Evolutionary conservation across 768 basidiomycete species (phyloP).

Genomic region (Crepidotus variabilis): DNA sequence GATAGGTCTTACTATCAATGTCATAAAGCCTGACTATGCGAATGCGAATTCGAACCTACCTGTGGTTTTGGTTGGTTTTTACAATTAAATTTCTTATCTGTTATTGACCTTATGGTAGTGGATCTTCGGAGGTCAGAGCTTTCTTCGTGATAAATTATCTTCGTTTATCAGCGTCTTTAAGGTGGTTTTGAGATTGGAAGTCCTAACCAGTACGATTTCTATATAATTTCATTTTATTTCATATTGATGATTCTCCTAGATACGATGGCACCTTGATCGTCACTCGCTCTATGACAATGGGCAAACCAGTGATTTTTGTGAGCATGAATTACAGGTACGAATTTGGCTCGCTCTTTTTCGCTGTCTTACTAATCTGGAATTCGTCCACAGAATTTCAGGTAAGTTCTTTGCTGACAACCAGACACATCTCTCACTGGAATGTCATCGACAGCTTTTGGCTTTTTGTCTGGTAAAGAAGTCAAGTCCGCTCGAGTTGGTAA

Average conservation of each 20-base stretch:
- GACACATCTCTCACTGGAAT: too few species aligned
- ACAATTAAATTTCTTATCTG: background rate
- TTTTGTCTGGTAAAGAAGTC: conserved; percentile 18
- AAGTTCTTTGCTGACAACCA: background rate
- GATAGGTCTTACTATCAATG: conserved; percentile 39
- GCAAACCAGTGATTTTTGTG: conserved; percentile 42
- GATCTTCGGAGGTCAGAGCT: conserved; percentile 39
- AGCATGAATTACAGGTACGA: conserved; percentile 45
- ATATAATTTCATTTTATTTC: background rate
- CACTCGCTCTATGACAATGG: conserved; percentile 34
- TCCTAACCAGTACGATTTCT: conserved; percentile 22
- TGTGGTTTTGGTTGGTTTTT: conserved; percentile 41
- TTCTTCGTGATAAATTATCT: background rate
- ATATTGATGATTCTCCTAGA: conserved; percentile 13
- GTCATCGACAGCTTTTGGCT: conserved; percentile 13
- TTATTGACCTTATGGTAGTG: conserved; percentile 25
- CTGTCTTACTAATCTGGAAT: background rate
- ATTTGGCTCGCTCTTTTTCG: conserved; percentile 6
- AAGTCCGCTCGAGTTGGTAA: conserved; percentile 35
- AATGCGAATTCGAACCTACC: conserved; percentile 41
- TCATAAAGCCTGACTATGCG: conserved; percentile 38
- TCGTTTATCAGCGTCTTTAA: conserved; percentile 1
- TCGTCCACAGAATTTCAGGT: conserved; percentile 5
- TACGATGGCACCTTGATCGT: conserved; percentile 42
- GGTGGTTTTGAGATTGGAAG: conserved; percentile 39